Conservation (phyloP, 306 rosid species). For the Rubus parviflorus region DNA sequence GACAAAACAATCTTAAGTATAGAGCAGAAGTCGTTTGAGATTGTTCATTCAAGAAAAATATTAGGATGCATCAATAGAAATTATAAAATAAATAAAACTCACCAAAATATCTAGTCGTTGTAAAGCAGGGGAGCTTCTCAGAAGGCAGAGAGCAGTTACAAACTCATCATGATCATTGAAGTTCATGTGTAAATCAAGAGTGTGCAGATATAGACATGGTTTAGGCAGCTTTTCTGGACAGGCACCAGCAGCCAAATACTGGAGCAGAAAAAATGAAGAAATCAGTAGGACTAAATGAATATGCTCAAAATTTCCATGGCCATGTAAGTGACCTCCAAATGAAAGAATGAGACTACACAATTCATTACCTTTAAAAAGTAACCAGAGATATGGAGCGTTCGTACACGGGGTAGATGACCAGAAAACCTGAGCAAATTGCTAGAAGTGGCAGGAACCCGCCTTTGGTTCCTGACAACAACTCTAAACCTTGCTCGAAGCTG, state of each 20-base stretch:
- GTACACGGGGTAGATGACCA: conserved; percentile 36
- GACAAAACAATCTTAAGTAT: neutral
- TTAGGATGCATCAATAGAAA: neutral
- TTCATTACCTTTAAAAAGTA: conserved; percentile 49
- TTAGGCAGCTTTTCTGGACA: conserved; percentile 43
- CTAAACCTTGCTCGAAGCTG: no score
- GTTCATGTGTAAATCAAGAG: conserved; percentile 48
- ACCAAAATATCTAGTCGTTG: conserved; percentile 48
- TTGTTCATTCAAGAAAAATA: neutral
- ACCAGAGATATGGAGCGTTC: conserved; percentile 43
- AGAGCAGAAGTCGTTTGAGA: neutral
- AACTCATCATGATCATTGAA: conserved; percentile 44
- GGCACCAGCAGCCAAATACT: conserved; percentile 52
- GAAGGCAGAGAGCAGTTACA: conserved; percentile 47
- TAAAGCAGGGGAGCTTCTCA: conserved; percentile 59
- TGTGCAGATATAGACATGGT: conserved; percentile 40
- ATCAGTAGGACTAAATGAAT: neutral
- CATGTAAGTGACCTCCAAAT: neutral
- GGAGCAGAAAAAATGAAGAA: conserved; percentile 24
- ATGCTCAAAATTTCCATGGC: neutral
- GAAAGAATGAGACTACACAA: neutral
- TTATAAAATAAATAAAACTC: conserved; percentile 16
- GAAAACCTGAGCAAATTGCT: conserved; percentile 49
- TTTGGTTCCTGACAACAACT: neutral
- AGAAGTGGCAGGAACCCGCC: conserved; percentile 16